Evolutionary conservation across 108 stramenopile species (phyloP), one percentile per base, ranked within the genome.

Genomic region (Nannochloropsis oceanica): DNA sequence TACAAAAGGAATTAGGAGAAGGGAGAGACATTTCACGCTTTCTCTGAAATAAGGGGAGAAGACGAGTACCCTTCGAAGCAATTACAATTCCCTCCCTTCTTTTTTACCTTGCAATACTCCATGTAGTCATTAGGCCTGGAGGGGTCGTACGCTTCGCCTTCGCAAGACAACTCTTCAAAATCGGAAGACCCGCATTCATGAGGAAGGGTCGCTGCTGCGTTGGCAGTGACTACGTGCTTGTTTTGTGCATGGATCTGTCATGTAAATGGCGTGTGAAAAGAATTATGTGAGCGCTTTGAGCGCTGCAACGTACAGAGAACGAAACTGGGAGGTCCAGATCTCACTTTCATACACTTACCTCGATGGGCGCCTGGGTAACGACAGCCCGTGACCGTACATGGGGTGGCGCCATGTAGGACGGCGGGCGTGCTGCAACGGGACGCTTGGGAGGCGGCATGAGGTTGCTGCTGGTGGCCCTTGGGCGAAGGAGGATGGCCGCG

Each of bases 111-210:
- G 44, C 88, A 89, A 85, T 86, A 89, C 44, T 85, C 87, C 81
- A 88, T 85, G 87, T 89, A 89, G 80, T 89, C 88, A 86, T 89
- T 89, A 10, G 88, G 88, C 22, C 85, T 85, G n/a, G 88, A 79
- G n/a, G 88, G 88, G 42, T 89, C 88, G 81, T 89, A 89, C 24
- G 87, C 83, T 26, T 88, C 87, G 14, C 59, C 59, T 73, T 73
- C n/a, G 10, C 18, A 73, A n/a, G 59, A 18, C n/a, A 73, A 73
- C n/a, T 73, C 59, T 73, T 73, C 22, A 18, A 73, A 73, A 73
- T 73, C 59, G 18, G 59, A 34, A 34, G 1, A 34, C 34, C 34
- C 59, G 59, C 59, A 0, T n/a, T 73, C 59, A 18, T n/a, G 22
- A n/a, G 18, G 59, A 73, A 73, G 18, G n/a, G n/a, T 73, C 59